A percentile compares a stretch with the other conserved stretches of the same genome.
Evolutionary conservation across 202 grass and related monocot genomes (phyloP).

Genomic region (Thinopyrum obtusiflorum): DNA sequence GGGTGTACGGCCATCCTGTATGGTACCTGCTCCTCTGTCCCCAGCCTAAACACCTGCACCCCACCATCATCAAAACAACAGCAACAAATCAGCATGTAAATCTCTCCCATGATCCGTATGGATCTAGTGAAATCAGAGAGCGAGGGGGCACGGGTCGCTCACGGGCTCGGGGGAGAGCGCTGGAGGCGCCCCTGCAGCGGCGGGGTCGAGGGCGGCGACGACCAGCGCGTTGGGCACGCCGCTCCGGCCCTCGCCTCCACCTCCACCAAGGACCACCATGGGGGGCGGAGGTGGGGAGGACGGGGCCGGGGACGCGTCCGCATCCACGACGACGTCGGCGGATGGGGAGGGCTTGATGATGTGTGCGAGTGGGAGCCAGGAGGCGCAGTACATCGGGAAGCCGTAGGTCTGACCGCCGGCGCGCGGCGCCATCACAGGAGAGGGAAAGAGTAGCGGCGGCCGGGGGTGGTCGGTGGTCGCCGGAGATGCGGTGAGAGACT

Average conservation of each 20-base stretch:
- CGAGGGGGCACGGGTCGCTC: slow-evolving; percentile 10
- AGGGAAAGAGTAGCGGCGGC: not conserved
- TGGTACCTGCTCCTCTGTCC: slow-evolving; percentile 57
- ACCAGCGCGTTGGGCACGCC: slow-evolving; percentile 84
- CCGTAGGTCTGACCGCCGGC: slow-evolving; percentile 62
- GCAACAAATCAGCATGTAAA: not conserved
- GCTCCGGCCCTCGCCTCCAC: slow-evolving; percentile 76
- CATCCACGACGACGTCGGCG: not conserved
- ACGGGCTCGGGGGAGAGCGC: slow-evolving; percentile 55
- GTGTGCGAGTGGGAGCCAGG: slow-evolving; percentile 72
- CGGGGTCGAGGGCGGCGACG: slow-evolving; percentile 45
- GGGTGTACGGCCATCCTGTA: slow-evolving; percentile 96
- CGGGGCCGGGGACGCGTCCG: not conserved
- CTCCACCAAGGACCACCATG: slow-evolving; percentile 63
- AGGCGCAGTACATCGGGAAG: slow-evolving; percentile 89
- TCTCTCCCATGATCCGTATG: not conserved
- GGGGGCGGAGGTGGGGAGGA: not conserved
- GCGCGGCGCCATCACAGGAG: slow-evolving; percentile 25
- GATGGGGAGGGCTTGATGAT: slow-evolving; percentile 35
- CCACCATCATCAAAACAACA: not conserved
- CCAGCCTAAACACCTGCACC: slow-evolving; percentile 60
- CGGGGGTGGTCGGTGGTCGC: not conserved
- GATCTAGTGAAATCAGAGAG: slow-evolving; percentile 7
- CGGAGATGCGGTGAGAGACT: not conserved
- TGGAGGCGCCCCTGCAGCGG: not conserved